These are phyloP conservation scores for Naegleria fowleri DNA, from an alignment of 208 protist genomes.

Conservation along the genomic window DNA sequence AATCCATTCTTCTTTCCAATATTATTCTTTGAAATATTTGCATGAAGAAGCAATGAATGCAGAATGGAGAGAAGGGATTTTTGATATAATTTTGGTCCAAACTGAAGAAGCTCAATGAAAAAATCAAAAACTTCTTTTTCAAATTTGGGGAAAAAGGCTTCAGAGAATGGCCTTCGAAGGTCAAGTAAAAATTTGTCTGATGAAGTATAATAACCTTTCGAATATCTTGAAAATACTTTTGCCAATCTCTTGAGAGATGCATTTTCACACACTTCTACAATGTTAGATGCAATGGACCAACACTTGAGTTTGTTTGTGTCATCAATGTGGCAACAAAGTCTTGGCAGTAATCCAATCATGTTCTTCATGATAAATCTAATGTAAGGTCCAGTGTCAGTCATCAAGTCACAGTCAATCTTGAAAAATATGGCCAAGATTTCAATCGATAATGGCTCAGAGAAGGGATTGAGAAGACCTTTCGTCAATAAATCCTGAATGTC, in stretches of 20 bases:
- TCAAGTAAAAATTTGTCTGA: constrained; percentile 19
- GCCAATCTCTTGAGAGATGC: neutral
- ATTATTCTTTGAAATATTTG: neutral
- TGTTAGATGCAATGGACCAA: neutral
- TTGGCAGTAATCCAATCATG: constrained; percentile 1
- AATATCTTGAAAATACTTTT: constrained; percentile 15
- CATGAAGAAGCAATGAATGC: neutral
- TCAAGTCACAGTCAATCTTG: neutral
- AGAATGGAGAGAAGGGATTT: neutral
- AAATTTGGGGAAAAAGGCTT: constrained; percentile 13
- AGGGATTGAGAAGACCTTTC: neutral
- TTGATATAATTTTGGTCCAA: neutral
- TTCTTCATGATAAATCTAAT: constrained; percentile 2
- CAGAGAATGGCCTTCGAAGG: constrained; percentile 10
- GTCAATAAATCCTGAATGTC: neutral
- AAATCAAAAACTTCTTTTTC: constrained; percentile 3
- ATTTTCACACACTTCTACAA: neutral
- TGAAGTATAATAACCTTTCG: constrained; percentile 9
- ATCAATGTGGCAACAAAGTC: neutral
- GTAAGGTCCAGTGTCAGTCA: neutral
- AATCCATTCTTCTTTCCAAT: neutral
- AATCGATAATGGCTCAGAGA: neutral
- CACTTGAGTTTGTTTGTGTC: neutral
- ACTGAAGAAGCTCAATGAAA: neutral
- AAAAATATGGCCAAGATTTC: neutral